Evolutionary conservation across 176 grass and related monocot genomes (phyloP).

Genomic region (Phyllostachys edulis): DNA sequence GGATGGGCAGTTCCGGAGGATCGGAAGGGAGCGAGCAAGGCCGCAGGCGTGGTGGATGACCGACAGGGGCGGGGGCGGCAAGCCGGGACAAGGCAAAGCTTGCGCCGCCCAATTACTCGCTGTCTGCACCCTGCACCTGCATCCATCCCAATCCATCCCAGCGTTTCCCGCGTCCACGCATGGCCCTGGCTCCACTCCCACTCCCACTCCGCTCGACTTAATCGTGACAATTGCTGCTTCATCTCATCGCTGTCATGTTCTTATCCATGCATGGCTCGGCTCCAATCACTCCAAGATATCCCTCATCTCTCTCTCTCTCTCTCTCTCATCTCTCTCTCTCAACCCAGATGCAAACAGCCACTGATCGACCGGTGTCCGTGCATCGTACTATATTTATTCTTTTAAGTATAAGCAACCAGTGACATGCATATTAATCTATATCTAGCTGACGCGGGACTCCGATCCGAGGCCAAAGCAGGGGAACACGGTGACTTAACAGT

Average conservation of each 20-base stretch:
- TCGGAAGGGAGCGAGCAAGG: background rate
- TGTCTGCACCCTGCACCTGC: background rate
- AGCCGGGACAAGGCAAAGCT: background rate
- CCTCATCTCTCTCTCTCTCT: too few relatives aligned
- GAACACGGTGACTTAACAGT: too few relatives aligned
- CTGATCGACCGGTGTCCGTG: background rate
- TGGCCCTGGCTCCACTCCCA: background rate
- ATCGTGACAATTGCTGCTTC: background rate
- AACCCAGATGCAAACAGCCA: background rate
- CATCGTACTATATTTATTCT: background rate
- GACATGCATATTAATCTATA: background rate
- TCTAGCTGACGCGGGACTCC: background rate
- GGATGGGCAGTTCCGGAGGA: too few relatives aligned
- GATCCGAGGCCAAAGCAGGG: background rate
- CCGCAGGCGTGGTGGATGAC: background rate
- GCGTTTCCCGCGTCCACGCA: too few relatives aligned
- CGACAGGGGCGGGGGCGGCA: background rate
- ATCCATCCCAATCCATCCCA: too few relatives aligned
- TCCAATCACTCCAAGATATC: background rate
- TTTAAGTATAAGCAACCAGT: background rate
- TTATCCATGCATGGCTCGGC: too few relatives aligned
- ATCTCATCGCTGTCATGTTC: background rate
- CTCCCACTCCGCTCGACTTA: background rate
- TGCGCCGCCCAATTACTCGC: background rate
- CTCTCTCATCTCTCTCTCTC: background rate